Percentiles rank a stretch among this genome's conserved stretches.
phyloP scores from a whole-genome alignment of 2,329 filamentous ascomycete species.

The Cladosporium sp. region DNA sequence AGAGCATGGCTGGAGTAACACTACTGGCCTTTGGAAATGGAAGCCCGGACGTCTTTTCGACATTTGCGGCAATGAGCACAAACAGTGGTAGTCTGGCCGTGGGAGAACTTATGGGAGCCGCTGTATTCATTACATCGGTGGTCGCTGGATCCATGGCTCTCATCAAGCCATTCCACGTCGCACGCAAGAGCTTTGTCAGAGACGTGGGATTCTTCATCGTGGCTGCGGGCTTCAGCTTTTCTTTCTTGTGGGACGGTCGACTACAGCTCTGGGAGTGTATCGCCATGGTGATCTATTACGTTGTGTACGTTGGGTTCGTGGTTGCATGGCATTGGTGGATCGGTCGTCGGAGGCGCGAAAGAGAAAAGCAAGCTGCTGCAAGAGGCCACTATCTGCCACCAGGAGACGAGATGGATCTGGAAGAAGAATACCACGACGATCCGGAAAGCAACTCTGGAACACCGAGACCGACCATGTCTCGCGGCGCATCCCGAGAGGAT shows the following conservation, averaged over 20 bases:
- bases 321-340: constrained; percentile 91
- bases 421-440: constrained; percentile 57
- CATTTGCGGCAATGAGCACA: constrained; percentile 95
- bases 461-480: constrained; percentile 42
- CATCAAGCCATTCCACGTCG: constrained; percentile 91
- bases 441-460: constrained; percentile 49
- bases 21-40: constrained; percentile 97
- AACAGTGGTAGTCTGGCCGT: constrained; percentile 97
- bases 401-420: constrained; percentile 61
- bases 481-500: constrained; percentile 61
- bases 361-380: constrained; percentile 69
- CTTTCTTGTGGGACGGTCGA: constrained; percentile 81
- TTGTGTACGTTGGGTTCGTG: constrained; percentile 85
- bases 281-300: constrained; percentile 87
- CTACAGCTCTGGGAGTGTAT: constrained; percentile 87
- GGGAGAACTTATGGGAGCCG: constrained; percentile 91
- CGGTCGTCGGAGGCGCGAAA: constrained; percentile 61
- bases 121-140: constrained; percentile 93
- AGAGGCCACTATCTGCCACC: constrained; percentile 71
- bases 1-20: constrained; percentile 94
- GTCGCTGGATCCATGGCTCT: constrained; percentile 97
- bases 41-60: constrained; percentile 97
- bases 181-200: constrained; percentile 83
- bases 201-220: constrained; percentile 92
- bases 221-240: constrained; percentile 82